A percentile compares a stretch with the other conserved stretches of the same genome.
Evolutionary conservation across 352 stramenopile genomes (phyloP).

Genomic region (Phytophthora lateralis): DNA sequence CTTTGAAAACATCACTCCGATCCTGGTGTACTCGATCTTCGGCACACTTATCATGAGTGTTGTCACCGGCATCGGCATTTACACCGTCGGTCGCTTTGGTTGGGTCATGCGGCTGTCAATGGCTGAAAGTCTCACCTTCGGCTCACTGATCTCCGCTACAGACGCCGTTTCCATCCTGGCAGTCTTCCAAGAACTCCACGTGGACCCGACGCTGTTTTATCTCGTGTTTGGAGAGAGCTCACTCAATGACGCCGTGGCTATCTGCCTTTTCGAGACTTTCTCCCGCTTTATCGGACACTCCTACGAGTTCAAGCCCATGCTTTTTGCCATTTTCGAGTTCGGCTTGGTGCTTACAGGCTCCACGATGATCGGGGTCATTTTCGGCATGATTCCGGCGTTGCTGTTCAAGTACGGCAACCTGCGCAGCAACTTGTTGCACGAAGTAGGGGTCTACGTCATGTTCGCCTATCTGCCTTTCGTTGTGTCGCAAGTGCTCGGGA

Average conservation of each 20-base stretch:
- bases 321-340: slow-evolving; percentile 90
- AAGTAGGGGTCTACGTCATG: slow-evolving; percentile 90
- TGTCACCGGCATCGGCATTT: slow-evolving; percentile 80
- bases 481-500: slow-evolving; percentile 68
- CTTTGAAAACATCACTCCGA: slow-evolving; percentile 91
- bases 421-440: slow-evolving; percentile 82
- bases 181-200: slow-evolving; percentile 90
- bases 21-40: slow-evolving; percentile 90
- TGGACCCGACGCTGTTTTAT: slow-evolving; percentile 94
- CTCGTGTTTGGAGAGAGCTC: slow-evolving; percentile 94
- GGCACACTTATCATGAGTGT: slow-evolving; percentile 92
- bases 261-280: slow-evolving; percentile 94
- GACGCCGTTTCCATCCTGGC: slow-evolving; percentile 94
- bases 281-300: slow-evolving; percentile 92
- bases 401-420: slow-evolving; percentile 94
- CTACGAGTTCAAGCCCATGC: slow-evolving; percentile 76
- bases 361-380: slow-evolving; percentile 87
- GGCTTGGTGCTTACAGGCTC: slow-evolving; percentile 88
- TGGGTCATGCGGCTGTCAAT: slow-evolving; percentile 82
- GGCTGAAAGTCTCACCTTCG: slow-evolving; percentile 91
- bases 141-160: slow-evolving; percentile 92
- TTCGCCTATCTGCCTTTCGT: slow-evolving; percentile 88
- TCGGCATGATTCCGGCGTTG: slow-evolving; percentile 81
- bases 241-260: slow-evolving; percentile 94
- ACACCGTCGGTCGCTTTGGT: slow-evolving; percentile 64